Base-by-base conservation (phyloP, 2,329 filamentous ascomycete species). In the Aspergillus sp. region DNA sequence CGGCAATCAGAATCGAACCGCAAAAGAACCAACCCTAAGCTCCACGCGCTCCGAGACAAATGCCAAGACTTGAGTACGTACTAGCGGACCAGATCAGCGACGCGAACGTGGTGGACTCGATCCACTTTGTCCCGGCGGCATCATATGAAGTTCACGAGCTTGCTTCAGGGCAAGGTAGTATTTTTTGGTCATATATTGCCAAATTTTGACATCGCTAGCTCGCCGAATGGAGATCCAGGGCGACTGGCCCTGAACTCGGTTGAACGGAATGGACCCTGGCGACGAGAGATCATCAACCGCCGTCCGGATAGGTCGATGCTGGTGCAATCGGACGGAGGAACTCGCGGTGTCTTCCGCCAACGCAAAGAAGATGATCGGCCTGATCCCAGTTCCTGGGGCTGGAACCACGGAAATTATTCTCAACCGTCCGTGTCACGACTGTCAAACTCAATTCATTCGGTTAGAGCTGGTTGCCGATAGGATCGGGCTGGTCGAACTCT, bases 91-190 rank as follows among this genome's bases (percentile, higher is more conserved):
- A 51, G 49, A 47, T 51, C 36, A 46, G 44, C 48, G 13, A 38
- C 38, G 49, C 19, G 44, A 51, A 51, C 50, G 26, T 30, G 26
- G 50, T 51, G 49, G 49, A 33, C 46, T 36, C 30, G 19, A 41
- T 51, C 50, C 50, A 51, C 50, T 51, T 51, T 26, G 17, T 20
- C 16, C 45, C 45, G 45, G 45, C 19, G 7, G 45, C 5, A 47
- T 36, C 24, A 38, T 51, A 32, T 38, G 26, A 36, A 47, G 19
- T n/a, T 45, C n/a, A 30, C 22, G 22, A 16, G n/a, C n/a, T 32
- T 32, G 4, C 14, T 8, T 30, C 16, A n/a, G 14, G 14, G 22
- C 22, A 22, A 22, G 22, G 35, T n/a, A 38, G 16, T n/a, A 38
- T 38, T 38, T 7, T n/a, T 38, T 17, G 35, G 16, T 38, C 14